Evolutionary conservation across 306 rosid species (phyloP).

Genomic region (Rosa rugosa): DNA sequence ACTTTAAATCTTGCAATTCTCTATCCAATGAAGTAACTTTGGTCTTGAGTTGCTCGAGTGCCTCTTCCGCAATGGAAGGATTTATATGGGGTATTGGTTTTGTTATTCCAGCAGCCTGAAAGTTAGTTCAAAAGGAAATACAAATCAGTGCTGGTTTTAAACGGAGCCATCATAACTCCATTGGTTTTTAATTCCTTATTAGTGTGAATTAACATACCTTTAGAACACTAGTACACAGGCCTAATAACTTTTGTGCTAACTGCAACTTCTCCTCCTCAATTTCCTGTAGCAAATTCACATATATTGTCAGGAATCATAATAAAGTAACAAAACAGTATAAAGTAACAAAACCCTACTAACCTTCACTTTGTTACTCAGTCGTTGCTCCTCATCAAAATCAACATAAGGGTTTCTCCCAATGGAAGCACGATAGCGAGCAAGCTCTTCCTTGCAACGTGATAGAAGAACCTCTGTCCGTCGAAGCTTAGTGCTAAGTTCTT

Average conservation of each 20-base stretch:
- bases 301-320: conserved; percentile 19
- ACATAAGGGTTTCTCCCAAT: conserved; percentile 42
- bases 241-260: conserved; percentile 70
- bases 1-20: conserved; percentile 68
- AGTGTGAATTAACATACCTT: conserved; percentile 47
- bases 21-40: conserved; percentile 59
- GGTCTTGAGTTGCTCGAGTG: conserved; percentile 54
- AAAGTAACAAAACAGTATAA: background rate
- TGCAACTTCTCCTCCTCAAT: conserved; percentile 78
- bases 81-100: conserved; percentile 48
- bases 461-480: conserved; percentile 46
- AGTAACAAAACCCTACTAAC: conserved; percentile 34
- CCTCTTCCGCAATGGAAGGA: conserved; percentile 77
- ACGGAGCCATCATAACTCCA: background rate
- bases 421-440: conserved; percentile 57
- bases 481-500: conserved; percentile 64
- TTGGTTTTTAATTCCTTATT: conserved; percentile 11
- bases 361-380: conserved; percentile 62
- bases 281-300: conserved; percentile 51
- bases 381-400: conserved; percentile 78
- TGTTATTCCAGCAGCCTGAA: conserved; percentile 81
- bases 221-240: conserved; percentile 63
- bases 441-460: conserved; percentile 73
- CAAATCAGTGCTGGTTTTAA: background rate
- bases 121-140: conserved; percentile 8